Conservation (phyloP, 2,329 filamentous ascomycete species). For the Cladosporium sp. region DNA sequence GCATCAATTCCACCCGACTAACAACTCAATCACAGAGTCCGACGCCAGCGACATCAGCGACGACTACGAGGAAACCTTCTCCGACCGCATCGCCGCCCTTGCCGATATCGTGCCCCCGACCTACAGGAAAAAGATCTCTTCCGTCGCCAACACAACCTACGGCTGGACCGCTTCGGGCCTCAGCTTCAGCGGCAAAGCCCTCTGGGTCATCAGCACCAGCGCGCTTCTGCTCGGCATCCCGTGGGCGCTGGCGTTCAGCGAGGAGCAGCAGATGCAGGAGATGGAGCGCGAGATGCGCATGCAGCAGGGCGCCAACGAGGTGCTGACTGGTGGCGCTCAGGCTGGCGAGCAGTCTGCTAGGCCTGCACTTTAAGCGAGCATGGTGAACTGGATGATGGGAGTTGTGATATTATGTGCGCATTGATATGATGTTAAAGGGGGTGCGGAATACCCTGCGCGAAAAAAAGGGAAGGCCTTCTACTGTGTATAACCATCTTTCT, state of each 20-base stretch:
- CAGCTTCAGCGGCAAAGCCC: slow-evolving; percentile 75
- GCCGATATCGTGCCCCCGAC: slow-evolving; percentile 48
- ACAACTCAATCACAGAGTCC: slow-evolving; percentile 57
- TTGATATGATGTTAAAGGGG: background rate
- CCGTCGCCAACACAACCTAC: slow-evolving; percentile 52
- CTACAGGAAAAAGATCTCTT: slow-evolving; percentile 44
- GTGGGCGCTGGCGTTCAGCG: slow-evolving; percentile 86
- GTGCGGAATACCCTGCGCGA: background rate
- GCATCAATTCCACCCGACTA: background rate
- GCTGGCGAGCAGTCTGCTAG: slow-evolving; percentile 11
- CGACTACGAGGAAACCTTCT: slow-evolving; percentile 46
- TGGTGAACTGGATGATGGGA: background rate
- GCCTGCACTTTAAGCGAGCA: slow-evolving; percentile 8
- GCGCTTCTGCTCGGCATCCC: slow-evolving; percentile 88
- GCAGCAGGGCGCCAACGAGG: slow-evolving; percentile 86
- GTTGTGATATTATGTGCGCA: background rate
- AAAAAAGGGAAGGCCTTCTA: background rate
- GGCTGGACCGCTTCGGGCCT: slow-evolving; percentile 61
- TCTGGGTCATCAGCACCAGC: slow-evolving; percentile 89
- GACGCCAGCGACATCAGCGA: slow-evolving; percentile 62
- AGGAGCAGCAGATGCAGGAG: slow-evolving; percentile 95
- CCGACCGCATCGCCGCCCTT: slow-evolving; percentile 46
- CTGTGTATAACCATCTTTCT: slow-evolving; percentile 14
- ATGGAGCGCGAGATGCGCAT: slow-evolving; percentile 98
- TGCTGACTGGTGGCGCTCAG: slow-evolving; percentile 33